These are phyloP conservation scores for Lachnellula suecica DNA, from an alignment of 2,329 filamentous ascomycete genomes.

Conservation along the genomic window DNA sequence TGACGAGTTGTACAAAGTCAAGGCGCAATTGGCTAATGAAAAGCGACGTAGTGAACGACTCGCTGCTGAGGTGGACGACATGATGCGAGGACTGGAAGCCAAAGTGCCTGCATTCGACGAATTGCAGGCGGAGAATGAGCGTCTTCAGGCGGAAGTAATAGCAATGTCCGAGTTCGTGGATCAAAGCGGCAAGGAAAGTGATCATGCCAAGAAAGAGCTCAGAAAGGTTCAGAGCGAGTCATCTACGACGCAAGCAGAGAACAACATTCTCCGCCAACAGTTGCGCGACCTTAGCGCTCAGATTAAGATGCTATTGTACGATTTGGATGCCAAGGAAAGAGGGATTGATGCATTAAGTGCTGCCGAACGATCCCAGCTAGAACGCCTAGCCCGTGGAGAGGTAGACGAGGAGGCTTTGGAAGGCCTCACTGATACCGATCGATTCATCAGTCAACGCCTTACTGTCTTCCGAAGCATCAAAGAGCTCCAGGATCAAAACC, in stretches of 20 bases:
- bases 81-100: conserved; percentile 80
- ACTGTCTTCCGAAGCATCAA: conserved; percentile 83
- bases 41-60: conserved; percentile 74
- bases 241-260: conserved; percentile 62
- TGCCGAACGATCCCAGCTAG: conserved; percentile 72
- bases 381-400: conserved; percentile 76
- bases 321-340: conserved; percentile 78
- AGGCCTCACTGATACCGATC: conserved; percentile 80
- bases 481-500: conserved; percentile 85
- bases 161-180: conserved; percentile 86
- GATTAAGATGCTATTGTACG: conserved; percentile 86
- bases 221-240: conserved; percentile 78
- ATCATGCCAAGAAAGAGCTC: conserved; percentile 73
- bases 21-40: conserved; percentile 72
- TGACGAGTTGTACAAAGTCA: conserved; percentile 64
- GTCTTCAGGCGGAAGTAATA: conserved; percentile 75
- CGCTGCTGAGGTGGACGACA: conserved; percentile 75
- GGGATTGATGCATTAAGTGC: conserved; percentile 70
- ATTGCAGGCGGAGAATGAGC: conserved; percentile 75
- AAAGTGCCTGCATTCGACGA: conserved; percentile 89
- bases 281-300: conserved; percentile 87
- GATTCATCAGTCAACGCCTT: conserved; percentile 86
- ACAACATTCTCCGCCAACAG: conserved; percentile 79
- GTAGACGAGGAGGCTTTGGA: conserved; percentile 68
- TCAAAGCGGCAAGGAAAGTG: conserved; percentile 76